Evolutionary conservation across 345 rosid species (phyloP).

Genomic region (Camelina sativa): DNA sequence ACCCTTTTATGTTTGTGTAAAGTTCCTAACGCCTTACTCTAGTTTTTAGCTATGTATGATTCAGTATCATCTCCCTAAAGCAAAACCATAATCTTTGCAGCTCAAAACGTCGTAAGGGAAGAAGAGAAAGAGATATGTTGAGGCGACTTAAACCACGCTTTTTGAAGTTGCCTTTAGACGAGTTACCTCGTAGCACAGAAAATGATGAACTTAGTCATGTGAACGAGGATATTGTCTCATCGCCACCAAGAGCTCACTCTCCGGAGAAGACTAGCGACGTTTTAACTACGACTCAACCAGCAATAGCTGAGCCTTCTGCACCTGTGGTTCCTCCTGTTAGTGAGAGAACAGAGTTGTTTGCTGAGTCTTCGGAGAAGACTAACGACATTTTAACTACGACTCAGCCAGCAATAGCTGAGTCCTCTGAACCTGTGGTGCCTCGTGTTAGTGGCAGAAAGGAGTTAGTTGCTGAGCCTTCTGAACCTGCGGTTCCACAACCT

Average conservation of each 20-base stretch:
- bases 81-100: slow-evolving; percentile 51
- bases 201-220: slow-evolving; percentile 46
- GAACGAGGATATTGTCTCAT: slow-evolving; percentile 49
- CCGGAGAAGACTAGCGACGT: slow-evolving; percentile 46
- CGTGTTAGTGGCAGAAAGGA: not conserved
- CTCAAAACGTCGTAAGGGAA: slow-evolving; percentile 55
- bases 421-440: slow-evolving; percentile 40
- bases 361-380: slow-evolving; percentile 47
- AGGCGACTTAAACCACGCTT: slow-evolving; percentile 54
- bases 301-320: not conserved
- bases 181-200: slow-evolving; percentile 42
- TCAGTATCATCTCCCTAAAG: slow-evolving; percentile 14
- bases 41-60: slow-evolving; percentile 10
- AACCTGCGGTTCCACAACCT: slow-evolving; percentile 46
- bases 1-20: slow-evolving; percentile 72
- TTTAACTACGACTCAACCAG: slow-evolving; percentile 43
- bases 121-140: slow-evolving; percentile 34
- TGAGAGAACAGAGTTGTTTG: not conserved
- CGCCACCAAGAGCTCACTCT: slow-evolving; percentile 43
- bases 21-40: slow-evolving; percentile 22
- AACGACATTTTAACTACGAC: slow-evolving; percentile 41
- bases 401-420: slow-evolving; percentile 31
- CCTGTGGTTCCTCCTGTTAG: not conserved
- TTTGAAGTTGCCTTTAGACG: slow-evolving; percentile 60
- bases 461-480: slow-evolving; percentile 47